Base-by-base conservation (phyloP, 768 basidiomycete species). In the Suillus paluster region DNA sequence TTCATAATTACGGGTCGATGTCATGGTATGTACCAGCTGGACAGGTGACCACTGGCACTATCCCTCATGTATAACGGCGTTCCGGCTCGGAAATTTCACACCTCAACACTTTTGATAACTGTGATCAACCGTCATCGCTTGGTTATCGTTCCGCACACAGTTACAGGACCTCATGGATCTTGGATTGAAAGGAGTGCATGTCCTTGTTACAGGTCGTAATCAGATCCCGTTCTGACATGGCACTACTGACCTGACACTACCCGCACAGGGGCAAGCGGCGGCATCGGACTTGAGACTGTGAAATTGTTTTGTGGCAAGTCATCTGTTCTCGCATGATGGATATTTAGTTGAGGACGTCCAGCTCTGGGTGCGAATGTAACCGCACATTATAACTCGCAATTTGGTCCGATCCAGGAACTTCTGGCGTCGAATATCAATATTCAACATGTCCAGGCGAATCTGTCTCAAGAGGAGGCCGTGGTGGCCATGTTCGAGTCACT, bases 321-420 rank as follows among this genome's bases (percentile, higher is more conserved):
- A 45, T 41, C 46, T 34, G 6, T 15, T 36, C 19, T 30, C 17
- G 45, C 36, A 36, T n/a, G 56, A 23, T 8, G 14, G 25, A 25
- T 45, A n/a, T 41, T 27, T 25, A 27, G 21, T n/a, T 42, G 25
- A 36, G 42, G 45, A 23, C 23, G 12, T 27, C 52, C 69, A 91
- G 90, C 86, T 46, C 87, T 88, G 65, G 89, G 88, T 10, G 88
- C 90, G 0, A 82, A 80, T 57, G 89, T 92, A n/a, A n/a, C n/a
- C n/a, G n/a, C n/a, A n/a, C n/a, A n/a, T n/a, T n/a, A n/a, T n/a
- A n/a, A n/a, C n/a, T 80, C 83, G 9, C 86, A 82, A 56, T 65
- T 72, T 19, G 67, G 69, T 1, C 70, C 83, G 0, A 71, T 89
- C 25, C 71, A 79, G 5, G 70, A 76, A 1, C 75, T 89, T 9